A percentile compares a stretch with the other conserved stretches of the same genome.
Conservation (phyloP, 148 eudicot genomes). For the Vaccinium vitisidaea region DNA sequence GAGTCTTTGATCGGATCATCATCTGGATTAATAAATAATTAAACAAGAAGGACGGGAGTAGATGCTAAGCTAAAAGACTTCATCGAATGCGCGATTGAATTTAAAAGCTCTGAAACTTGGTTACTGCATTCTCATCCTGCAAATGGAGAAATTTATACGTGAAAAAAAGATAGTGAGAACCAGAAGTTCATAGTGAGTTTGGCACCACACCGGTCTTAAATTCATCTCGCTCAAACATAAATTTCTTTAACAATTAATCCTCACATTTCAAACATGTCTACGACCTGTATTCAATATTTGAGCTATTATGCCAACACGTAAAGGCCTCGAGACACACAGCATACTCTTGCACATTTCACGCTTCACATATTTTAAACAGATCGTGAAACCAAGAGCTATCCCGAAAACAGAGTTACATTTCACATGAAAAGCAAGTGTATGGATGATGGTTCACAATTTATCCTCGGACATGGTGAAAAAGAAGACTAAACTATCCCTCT, state of each 20-base stretch:
- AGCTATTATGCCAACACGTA: neutral
- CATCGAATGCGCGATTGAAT: neutral
- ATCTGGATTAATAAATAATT: neutral
- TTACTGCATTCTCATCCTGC: conserved; percentile 24
- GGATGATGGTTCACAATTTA: neutral
- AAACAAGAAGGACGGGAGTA: conserved; percentile 9
- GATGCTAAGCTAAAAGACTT: conserved; percentile 8
- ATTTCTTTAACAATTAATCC: neutral
- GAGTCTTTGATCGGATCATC: neutral
- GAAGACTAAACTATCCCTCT: neutral
- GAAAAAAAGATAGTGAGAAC: neutral
- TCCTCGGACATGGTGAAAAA: neutral
- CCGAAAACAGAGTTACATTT: neutral
- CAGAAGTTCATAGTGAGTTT: too few species aligned
- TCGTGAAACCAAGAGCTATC: neutral
- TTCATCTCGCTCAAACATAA: neutral
- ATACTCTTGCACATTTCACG: neutral
- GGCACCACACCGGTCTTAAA: neutral
- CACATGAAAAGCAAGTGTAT: neutral
- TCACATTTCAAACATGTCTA: neutral
- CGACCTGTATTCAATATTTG: neutral
- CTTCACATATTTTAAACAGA: neutral
- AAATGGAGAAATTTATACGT: neutral
- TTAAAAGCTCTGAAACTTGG: conserved; percentile 22
- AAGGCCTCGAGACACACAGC: neutral